phyloP scores from a whole-genome alignment of 1,284 basidiomycete species.

The Ustilago xerochloae region DNA sequence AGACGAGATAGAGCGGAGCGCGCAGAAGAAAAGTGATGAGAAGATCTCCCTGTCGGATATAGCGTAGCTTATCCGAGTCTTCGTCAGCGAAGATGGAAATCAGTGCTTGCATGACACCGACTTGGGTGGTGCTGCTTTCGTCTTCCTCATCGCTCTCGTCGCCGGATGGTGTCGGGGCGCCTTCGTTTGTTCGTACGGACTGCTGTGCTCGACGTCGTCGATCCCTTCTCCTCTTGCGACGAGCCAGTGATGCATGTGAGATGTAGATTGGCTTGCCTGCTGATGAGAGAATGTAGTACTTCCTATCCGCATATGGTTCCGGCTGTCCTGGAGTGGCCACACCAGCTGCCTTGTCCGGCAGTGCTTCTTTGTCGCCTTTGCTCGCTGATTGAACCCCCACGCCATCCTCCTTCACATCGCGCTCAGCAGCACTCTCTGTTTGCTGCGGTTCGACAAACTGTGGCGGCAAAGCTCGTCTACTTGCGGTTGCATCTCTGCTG shows the following conservation, averaged over 20 bases:
- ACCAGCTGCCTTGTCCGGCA: background rate
- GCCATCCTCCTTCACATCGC: background rate
- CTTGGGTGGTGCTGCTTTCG: slow-evolving; percentile 79
- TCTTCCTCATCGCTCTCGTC: slow-evolving; percentile 66
- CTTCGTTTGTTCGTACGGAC: background rate
- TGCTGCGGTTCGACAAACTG: slow-evolving; percentile 12
- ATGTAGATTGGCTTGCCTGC: slow-evolving; percentile 63
- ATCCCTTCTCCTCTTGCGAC: slow-evolving; percentile 10
- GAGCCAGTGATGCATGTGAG: slow-evolving; percentile 39
- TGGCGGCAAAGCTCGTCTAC: background rate
- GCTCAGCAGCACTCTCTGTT: background rate
- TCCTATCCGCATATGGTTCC: slow-evolving; percentile 38
- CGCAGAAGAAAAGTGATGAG: slow-evolving; percentile 87
- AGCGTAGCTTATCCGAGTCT: slow-evolving; percentile 55
- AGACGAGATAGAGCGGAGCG: slow-evolving; percentile 88
- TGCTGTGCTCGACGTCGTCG: slow-evolving; percentile 8
- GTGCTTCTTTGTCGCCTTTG: background rate
- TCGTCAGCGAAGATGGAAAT: slow-evolving; percentile 75
- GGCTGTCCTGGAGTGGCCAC: background rate
- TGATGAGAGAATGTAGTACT: slow-evolving; percentile 57
- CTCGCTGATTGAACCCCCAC: background rate
- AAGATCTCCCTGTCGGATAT: slow-evolving; percentile 68
- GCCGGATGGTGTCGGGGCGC: background rate
- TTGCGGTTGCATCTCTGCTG: slow-evolving; percentile 13
- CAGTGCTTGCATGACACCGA: slow-evolving; percentile 93